Evolutionary conservation across 2,329 filamentous ascomycete species (phyloP).

Genomic region (Penicillium corylophilum): DNA sequence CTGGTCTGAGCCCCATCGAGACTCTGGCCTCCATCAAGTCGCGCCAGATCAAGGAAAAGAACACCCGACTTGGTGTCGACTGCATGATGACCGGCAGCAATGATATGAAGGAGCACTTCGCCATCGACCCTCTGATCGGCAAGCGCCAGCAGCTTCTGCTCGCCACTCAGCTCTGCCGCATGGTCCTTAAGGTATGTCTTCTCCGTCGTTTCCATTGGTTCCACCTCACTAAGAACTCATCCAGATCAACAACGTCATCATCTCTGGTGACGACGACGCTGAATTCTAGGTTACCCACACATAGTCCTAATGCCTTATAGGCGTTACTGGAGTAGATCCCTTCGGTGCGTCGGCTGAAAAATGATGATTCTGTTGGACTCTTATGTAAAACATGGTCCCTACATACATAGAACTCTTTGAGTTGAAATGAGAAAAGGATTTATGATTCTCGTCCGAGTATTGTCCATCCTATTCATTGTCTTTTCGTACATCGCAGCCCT

Average conservation of each 20-base stretch:
- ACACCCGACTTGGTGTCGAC: conserved; percentile 82
- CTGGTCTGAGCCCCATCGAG: conserved; percentile 90
- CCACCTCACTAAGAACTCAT: conserved; percentile 16
- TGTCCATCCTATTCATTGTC: background rate
- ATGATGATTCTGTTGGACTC: conserved; percentile 23
- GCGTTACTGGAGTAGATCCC: conserved; percentile 6
- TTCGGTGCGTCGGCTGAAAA: conserved; percentile 13
- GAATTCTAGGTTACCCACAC: conserved; percentile 65
- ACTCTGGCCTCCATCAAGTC: conserved; percentile 94
- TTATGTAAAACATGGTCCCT: conserved; percentile 27
- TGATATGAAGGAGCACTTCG: conserved; percentile 96
- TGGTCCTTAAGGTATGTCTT: conserved; percentile 79
- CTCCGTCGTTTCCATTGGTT: background rate
- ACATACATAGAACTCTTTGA: conserved; percentile 25
- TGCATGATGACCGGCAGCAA: conserved; percentile 96
- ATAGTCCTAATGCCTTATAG: conserved; percentile 21
- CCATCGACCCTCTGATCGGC: conserved; percentile 96
- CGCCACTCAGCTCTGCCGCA: conserved; percentile 94
- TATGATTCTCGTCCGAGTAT: conserved; percentile 15
- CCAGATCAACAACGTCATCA: conserved; percentile 86
- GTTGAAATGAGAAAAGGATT: conserved; percentile 28
- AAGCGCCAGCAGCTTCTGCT: conserved; percentile 97
- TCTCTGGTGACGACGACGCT: conserved; percentile 80
- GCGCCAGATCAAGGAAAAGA: conserved; percentile 86
- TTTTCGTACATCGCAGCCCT: background rate